Base-by-base conservation (phyloP, 208 protist genomes). In the Acanthamoeba culbertsoni region DNA sequence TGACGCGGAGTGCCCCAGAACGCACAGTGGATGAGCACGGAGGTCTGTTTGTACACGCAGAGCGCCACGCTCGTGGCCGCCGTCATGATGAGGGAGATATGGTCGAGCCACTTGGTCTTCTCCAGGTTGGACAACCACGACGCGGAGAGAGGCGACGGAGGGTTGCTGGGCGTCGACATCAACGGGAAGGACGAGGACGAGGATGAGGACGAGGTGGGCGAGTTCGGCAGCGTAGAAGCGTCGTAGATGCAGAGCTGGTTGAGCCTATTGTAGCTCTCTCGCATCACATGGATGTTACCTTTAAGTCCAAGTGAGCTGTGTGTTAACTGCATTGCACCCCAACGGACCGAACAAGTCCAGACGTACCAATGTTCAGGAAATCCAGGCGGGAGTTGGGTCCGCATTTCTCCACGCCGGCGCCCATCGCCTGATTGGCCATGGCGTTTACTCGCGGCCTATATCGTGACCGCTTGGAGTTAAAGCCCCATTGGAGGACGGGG, bases 231-330 rank as follows among this genome's bases (percentile, higher is more conserved):
- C 28, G 77, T 55, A 6, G 68, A 37, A 10, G 23, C 37, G 68
- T 79, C 68, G 68, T 12, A 79, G 20, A 57, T 35, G 42, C 86
- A 75, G 35, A 75, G 40, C 62, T 53, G 86, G 35, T 75, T 59
- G 59, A 92, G 51, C 57, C 51, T 65, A n/a, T 73, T 75, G 23
- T 75, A 55, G 86, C 86, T 92, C 42, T 92, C 86, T 23, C 55
- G 6, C 86, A 92, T 92, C 5, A 92, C 86, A 28, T 92, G 86
- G n/a, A 92, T 92, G 62, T 92, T 92, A 40, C 37, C 68, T 48
- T 14, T 28, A n/a, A 55, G 12, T 55, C 48, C 48, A 55, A 18
- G 48, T 18, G 48, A 18, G 48, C 48, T 8, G 55, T 7, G 55
- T n/a, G 20, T 7, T n/a, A 12, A 63, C 23, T 23, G 51, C 51